Conservation (phyloP, 352 stramenopile species). For the Phytopythium vexans region DNA sequence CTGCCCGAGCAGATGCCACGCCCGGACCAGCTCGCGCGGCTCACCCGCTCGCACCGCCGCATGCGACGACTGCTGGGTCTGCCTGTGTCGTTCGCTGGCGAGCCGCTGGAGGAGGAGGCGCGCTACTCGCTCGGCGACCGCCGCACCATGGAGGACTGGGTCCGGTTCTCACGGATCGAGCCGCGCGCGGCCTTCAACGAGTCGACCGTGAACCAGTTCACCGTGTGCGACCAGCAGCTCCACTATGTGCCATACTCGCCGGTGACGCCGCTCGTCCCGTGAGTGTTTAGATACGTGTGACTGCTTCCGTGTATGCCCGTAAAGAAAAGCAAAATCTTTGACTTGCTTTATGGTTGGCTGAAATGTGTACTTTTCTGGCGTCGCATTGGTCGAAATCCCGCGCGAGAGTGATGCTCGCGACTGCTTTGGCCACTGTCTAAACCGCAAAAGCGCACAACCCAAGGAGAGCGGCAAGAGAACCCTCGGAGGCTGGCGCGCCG, state of each 20-base stretch:
- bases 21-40: constrained; percentile 11
- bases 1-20: constrained; percentile 13
- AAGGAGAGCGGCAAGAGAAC: constrained; percentile 12
- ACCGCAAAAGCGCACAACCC: constrained; percentile 7
- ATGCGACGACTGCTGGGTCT: constrained; percentile 64
- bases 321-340: background rate
- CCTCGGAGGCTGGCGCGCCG: constrained; percentile 11
- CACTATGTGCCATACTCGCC: constrained; percentile 59
- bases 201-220: constrained; percentile 87
- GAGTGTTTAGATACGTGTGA: constrained; percentile 5
- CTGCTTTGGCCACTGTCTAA: background rate
- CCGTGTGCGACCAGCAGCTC: constrained; percentile 46
- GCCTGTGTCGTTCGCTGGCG: constrained; percentile 31
- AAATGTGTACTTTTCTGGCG: background rate
- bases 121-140: constrained; percentile 41
- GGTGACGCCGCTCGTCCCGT: background rate
- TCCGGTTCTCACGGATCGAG: constrained; percentile 63
- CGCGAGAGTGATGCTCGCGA: too few relatives aligned
- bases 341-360: constrained; percentile 13
- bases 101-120: constrained; percentile 29
- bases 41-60: constrained; percentile 47
- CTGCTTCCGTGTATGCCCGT: background rate
- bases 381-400: too few relatives aligned
- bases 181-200: constrained; percentile 57
- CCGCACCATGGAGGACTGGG: constrained; percentile 57